Evolutionary conservation across 257 asterid genomes (phyloP), one percentile per base, ranked within the genome.

Genomic region (Knoxia roxburghii): DNA sequence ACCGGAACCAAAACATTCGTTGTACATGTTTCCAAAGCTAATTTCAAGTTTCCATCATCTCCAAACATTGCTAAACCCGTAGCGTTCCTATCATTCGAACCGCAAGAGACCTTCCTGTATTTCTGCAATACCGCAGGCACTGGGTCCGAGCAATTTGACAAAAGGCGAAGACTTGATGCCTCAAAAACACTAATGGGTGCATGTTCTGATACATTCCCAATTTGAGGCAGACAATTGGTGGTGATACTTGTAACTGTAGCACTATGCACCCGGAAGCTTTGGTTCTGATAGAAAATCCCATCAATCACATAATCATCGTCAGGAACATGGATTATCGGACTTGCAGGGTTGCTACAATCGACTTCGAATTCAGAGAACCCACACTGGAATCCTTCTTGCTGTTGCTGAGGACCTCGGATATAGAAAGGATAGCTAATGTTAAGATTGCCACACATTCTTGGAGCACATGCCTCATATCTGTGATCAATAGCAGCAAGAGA

Each of bases 391-490:
- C 82, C 68, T 59, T 83, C 89, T 24, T 0, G n/a, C n/a, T n/a
- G n/a, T n/a, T n/a, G n/a, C n/a, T n/a, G n/a, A n/a, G n/a, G 0
- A 32, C 49, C 65, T 46, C 35, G 46, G 41, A 89, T 64, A 33
- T 68, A 71, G 72, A 89, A 89, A 5, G 97, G 97, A 68, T 76
- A 89, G 49, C 79, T 84, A 56, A 89, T 76, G 27, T 2, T 72
- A 21, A 81, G 87, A 64, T 50, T 4, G 4, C 67, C 71, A 39
- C 94, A 87, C 8, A 21, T 56, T 14, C 23, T 61, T 14, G 86
- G 73, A 15, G 7, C 60, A 65, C 97, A 89, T 6, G 78, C 80
- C 64, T 74, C 80, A 49, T 80, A 89, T 51, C 37, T 72, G 4
- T 30, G 29, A 76, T 85, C 65, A 59, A 17, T 79, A 66, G 62